A percentile compares a stretch with the other conserved stretches of the same genome.
These are phyloP conservation scores for Thermomucor indicae-seudaticae DNA, from an alignment of 371 early-diverging fungal species.

Conservation along the genomic window DNA sequence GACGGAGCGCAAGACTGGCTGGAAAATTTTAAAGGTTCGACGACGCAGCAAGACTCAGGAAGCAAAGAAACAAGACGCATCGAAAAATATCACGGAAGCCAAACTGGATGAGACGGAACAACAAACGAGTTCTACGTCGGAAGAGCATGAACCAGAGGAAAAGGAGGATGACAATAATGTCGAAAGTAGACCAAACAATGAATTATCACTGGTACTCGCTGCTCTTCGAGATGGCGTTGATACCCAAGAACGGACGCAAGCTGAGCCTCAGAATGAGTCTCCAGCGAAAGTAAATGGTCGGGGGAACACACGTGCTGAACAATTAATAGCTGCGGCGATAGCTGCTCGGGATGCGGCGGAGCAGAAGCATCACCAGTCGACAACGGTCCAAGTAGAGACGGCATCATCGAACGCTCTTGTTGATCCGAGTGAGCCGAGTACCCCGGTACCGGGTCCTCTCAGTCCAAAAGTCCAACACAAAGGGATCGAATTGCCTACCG, in stretches of 20 bases:
- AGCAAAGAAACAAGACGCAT: neutral
- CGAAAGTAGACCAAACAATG: neutral
- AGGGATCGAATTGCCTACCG: slow-evolving; percentile 17
- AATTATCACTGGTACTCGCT: slow-evolving; percentile 11
- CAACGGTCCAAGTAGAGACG: neutral
- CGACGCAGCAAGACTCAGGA: neutral
- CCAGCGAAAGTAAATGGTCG: neutral
- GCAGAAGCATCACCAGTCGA: slow-evolving; percentile 2
- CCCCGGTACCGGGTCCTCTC: slow-evolving; percentile 6
- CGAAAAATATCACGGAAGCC: too few species aligned
- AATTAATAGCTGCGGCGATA: slow-evolving; percentile 6
- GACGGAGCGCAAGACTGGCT: slow-evolving; percentile 8
- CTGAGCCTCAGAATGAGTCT: neutral
- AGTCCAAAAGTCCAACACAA: slow-evolving; percentile 4
- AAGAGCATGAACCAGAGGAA: slow-evolving; percentile 2
- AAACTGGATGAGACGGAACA: too few species aligned
- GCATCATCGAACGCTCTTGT: neutral
- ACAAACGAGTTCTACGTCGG: too few species aligned
- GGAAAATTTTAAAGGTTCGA: slow-evolving; percentile 7
- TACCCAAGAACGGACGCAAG: neutral
- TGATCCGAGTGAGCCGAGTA: slow-evolving; percentile 5
- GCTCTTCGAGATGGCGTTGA: slow-evolving; percentile 13
- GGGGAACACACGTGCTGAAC: slow-evolving; percentile 5
- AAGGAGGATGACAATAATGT: neutral
- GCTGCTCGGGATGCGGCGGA: slow-evolving; percentile 4